These are phyloP conservation scores for Gymnopilus junonius DNA, from an alignment of 768 basidiomycete species.

Conservation along the genomic window DNA sequence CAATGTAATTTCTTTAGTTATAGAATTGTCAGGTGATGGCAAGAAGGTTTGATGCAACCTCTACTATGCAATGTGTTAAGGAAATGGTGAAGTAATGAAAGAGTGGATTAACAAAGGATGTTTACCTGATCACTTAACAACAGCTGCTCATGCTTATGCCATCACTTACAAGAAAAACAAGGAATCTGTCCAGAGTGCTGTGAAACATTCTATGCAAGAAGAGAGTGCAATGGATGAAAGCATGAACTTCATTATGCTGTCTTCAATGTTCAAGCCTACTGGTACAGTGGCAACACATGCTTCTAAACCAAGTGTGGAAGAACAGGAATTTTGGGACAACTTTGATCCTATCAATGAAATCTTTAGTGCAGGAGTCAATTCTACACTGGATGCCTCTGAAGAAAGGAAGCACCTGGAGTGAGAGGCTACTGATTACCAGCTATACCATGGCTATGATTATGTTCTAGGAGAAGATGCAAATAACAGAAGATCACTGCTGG, in stretches of 20 bases:
- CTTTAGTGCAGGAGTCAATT: neutral
- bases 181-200: neutral
- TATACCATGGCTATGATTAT: neutral
- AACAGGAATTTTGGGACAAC: neutral
- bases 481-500: neutral
- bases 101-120: conserved; percentile 4
- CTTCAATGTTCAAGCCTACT: neutral
- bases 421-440: neutral
- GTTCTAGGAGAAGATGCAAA: neutral
- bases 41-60: conserved; percentile 2
- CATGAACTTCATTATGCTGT: neutral
- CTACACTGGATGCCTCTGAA: neutral
- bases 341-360: neutral
- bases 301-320: neutral
- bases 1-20: neutral
- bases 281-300: neutral
- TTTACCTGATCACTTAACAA: neutral
- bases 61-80: neutral
- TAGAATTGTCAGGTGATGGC: conserved; percentile 4
- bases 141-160: neutral
- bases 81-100: too few relatives aligned
- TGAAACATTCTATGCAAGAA: neutral
- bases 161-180: neutral
- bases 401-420: neutral
- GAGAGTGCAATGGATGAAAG: neutral